These are phyloP conservation scores for Aquilaria sinensis DNA, from an alignment of 345 rosid genomes.

Conservation along the genomic window DNA sequence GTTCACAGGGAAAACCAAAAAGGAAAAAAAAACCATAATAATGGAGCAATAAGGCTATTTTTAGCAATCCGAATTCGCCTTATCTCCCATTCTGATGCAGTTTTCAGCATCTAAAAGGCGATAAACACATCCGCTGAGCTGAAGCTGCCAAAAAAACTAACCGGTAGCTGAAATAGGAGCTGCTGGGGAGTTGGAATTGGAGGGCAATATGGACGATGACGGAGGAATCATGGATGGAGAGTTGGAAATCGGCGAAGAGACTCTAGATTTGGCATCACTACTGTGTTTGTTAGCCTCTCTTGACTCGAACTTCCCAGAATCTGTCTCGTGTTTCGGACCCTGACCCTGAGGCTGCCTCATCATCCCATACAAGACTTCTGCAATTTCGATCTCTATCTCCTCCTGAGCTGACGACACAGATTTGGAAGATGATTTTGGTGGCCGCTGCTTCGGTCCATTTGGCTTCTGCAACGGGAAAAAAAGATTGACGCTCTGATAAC, in stretches of 20 bases:
- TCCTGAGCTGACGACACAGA: slow-evolving; percentile 69
- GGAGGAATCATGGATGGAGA: slow-evolving; percentile 42
- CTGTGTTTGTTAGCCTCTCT: slow-evolving; percentile 32
- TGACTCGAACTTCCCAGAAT: slow-evolving; percentile 30
- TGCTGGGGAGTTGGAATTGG: slow-evolving; percentile 56
- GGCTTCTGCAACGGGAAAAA: slow-evolving; percentile 41
- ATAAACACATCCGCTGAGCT: neutral
- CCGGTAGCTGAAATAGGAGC: slow-evolving; percentile 55
- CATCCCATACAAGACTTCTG: slow-evolving; percentile 90
- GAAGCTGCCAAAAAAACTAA: slow-evolving; percentile 22
- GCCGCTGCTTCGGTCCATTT: slow-evolving; percentile 66
- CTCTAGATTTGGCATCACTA: slow-evolving; percentile 70
- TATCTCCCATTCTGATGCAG: slow-evolving; percentile 3
- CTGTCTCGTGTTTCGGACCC: slow-evolving; percentile 51
- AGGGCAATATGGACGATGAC: slow-evolving; percentile 40
- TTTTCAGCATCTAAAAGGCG: slow-evolving; percentile 8
- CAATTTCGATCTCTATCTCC: slow-evolving; percentile 98
- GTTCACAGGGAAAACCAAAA: neutral
- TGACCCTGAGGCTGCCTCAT: slow-evolving; percentile 77
- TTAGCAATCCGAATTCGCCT: neutral
- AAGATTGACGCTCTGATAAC: slow-evolving; percentile 10
- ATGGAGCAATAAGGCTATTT: too few relatives aligned
- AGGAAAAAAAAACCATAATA: neutral
- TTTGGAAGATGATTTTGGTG: slow-evolving; percentile 73
- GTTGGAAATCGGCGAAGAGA: slow-evolving; percentile 84